Evolutionary conservation across 345 rosid genomes (phyloP), one percentile per base, ranked within the genome.

Genomic region (Eucalyptus viminalis): DNA sequence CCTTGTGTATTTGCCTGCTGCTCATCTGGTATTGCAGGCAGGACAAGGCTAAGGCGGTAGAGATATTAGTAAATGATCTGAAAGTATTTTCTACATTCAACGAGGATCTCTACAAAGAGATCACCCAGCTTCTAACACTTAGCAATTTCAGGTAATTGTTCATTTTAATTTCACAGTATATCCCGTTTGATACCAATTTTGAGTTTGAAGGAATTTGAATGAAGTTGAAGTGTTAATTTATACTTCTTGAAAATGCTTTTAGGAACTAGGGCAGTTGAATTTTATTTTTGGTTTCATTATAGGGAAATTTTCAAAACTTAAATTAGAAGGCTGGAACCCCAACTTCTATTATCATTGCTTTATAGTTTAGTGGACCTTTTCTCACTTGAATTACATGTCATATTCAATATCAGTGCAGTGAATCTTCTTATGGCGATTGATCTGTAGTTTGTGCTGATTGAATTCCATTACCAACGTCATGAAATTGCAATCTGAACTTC

Each of bases 81-180:
- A 97, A 96, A 90, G 96, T 96, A 54, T 96, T 97, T 89, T 94
- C 97, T 6, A 94, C 99, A 8, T 96, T 96, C 91, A 96, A 95
- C 89, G 99, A 96, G 90, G 99, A 96, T 19, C 94, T 97, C 88
- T 97, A 92, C 92, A 96, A 96, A 92, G 99, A 97, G 89, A 96
- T 97, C 88, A 97, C 99, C 86, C 99, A 95, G 89, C 97, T 97
- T 65, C 92, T 97, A 49, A 95, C 98, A 67, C 95, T 97, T 29
- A 93, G 90, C 80, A 95, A 97, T 91, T 97, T 97, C 91, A 95
- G 99, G 99, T 96, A 89, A 72, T 88, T 76, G 47, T 21, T 76
- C 15, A 25, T 76, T 14, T 76, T 76, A 76, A 40, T 19, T 40
- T 44, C 85, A 76, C 27, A 76, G 47, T 76, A 76, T 40, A 76